phyloP scores from a whole-genome alignment of 2,329 filamentous ascomycete genomes.

The Aspergillus sp. region DNA sequence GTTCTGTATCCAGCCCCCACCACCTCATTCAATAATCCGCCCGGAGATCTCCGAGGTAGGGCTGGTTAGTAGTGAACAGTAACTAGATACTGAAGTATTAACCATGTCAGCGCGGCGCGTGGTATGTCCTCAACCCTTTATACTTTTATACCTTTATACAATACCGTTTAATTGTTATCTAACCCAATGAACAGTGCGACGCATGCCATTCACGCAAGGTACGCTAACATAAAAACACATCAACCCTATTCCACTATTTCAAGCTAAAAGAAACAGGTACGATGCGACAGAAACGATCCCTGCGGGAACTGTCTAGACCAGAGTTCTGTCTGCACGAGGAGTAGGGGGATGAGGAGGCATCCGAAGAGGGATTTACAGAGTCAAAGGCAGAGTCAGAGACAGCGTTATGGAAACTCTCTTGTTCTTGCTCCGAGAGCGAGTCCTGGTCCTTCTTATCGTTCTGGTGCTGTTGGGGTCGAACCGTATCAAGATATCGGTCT shows the following conservation, averaged over 20 bases:
- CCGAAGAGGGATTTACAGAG: not conserved
- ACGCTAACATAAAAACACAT: not conserved
- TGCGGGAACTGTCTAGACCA: constrained; percentile 25
- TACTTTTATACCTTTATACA: not conserved
- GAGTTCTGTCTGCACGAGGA: constrained; percentile 14
- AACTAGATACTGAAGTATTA: not conserved
- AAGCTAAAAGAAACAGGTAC: constrained; percentile 13
- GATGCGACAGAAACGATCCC: constrained; percentile 22
- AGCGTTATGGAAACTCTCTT: not conserved
- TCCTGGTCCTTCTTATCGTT: not conserved
- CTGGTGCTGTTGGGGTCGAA: not conserved
- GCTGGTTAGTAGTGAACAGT: not conserved
- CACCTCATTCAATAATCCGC: too few species aligned
- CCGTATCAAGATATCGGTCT: too few species aligned
- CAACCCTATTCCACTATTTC: not conserved
- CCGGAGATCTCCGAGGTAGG: not conserved
- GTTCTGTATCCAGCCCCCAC: too few species aligned
- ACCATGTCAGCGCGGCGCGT: not conserved
- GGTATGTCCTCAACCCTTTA: not conserved
- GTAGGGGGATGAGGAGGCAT: constrained; percentile 3
- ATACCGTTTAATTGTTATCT: not conserved
- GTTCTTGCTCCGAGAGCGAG: not conserved
- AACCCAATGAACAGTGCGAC: constrained; percentile 15
- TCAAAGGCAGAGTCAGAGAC: not conserved
- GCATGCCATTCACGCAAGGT: constrained; percentile 21